These are phyloP conservation scores for grape (Vitis vinifera) DNA, from an alignment of 164 flowering plant species.

Conservation along the genomic window DNA sequence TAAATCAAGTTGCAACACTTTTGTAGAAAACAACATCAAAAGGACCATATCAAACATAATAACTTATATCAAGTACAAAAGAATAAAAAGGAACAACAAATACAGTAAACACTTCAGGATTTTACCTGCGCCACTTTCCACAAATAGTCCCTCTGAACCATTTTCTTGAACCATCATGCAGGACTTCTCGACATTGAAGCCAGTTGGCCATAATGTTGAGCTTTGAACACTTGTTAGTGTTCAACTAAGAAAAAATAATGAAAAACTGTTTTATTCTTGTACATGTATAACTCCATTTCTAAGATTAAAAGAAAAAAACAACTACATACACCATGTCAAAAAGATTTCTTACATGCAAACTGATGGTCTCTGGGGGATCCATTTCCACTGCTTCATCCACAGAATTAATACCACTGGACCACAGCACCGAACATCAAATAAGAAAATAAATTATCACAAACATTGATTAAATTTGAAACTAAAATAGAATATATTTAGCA, in stretches of 20 bases:
- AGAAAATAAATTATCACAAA: too few species aligned
- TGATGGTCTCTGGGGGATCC: background rate
- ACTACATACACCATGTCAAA: background rate
- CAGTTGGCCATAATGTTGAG: background rate
- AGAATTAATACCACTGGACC: background rate
- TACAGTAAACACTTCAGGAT: too few species aligned
- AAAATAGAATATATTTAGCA: too few species aligned
- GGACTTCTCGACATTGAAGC: conserved; percentile 6
- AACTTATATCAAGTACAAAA: too few species aligned
- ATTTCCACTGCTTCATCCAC: conserved; percentile 5
- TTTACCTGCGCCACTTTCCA: conserved; percentile 12
- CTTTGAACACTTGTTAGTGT: too few species aligned
- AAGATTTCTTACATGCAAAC: background rate
- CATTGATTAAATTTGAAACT: too few species aligned
- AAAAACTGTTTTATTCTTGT: too few species aligned
- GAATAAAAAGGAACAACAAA: background rate
- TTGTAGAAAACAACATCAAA: too few species aligned
- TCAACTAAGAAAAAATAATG: too few species aligned
- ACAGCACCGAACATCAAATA: too few species aligned
- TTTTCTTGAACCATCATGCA: background rate
- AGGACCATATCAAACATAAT: too few species aligned
- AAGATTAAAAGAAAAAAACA: background rate
- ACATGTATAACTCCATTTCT: background rate
- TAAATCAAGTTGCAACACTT: too few species aligned
- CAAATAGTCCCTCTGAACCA: background rate